A percentile compares a stretch with the other conserved stretches of the same genome.
Conservation (phyloP, 352 stramenopile genomes). For the Globisporangium mamillatum region DNA sequence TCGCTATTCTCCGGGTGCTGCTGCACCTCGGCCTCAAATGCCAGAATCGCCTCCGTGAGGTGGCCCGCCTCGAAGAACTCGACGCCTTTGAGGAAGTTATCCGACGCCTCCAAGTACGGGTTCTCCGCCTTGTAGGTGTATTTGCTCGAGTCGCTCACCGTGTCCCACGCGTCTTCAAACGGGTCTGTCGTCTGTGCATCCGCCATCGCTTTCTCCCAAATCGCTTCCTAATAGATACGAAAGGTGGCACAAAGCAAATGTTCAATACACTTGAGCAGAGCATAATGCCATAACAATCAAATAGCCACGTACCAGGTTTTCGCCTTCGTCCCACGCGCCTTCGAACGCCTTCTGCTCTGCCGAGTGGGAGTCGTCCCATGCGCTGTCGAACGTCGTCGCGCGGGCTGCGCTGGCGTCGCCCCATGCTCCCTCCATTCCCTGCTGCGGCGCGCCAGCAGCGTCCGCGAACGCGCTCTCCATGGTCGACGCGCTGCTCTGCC, state of each 20-base stretch:
- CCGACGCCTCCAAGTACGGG: constrained; percentile 53
- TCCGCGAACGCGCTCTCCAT: constrained; percentile 63
- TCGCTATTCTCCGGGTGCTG: constrained; percentile 92
- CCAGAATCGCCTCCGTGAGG: constrained; percentile 90
- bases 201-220: constrained; percentile 79
- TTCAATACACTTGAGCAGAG: constrained; percentile 1
- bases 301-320: constrained; percentile 45
- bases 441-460: constrained; percentile 11
- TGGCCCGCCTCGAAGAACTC: constrained; percentile 89
- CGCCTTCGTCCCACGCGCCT: constrained; percentile 50
- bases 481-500: constrained; percentile 32
- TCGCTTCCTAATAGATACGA: constrained; percentile 37
- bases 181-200: constrained; percentile 65
- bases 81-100: constrained; percentile 74
- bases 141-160: constrained; percentile 36
- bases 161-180: constrained; percentile 79
- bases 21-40: constrained; percentile 95
- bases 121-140: constrained; percentile 83
- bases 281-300: neutral
- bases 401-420: constrained; percentile 25
- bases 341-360: constrained; percentile 57
- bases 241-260: neutral
- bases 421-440: constrained; percentile 47
- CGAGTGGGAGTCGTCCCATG: constrained; percentile 46
- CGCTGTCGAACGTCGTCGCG: constrained; percentile 34